Conservation (phyloP, 2,329 filamentous ascomycete species). For the Microdochium trichocladiopsis region DNA sequence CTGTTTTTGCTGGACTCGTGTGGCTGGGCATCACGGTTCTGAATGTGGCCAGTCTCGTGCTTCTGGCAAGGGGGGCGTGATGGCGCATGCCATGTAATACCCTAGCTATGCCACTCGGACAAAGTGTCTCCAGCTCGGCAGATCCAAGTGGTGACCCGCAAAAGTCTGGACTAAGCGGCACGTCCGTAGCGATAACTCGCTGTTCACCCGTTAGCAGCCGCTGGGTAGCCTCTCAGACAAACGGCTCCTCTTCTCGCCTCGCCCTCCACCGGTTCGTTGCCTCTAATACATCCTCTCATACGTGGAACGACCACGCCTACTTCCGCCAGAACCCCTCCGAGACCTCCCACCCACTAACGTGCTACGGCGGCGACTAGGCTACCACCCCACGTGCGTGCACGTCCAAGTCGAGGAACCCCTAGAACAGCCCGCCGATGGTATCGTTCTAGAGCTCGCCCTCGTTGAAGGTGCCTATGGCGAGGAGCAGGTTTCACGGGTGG, state of each 20-base stretch:
- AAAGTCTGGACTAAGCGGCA: too few species aligned
- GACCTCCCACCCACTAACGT: slow-evolving; percentile 30
- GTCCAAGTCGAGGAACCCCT: slow-evolving; percentile 34
- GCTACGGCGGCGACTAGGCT: slow-evolving; percentile 33
- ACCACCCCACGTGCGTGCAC: slow-evolving; percentile 29
- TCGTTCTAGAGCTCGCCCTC: slow-evolving; percentile 35
- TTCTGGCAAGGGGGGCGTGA: too few species aligned
- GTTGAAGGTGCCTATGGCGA: slow-evolving; percentile 25
- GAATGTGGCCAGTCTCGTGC: slow-evolving; percentile 48
- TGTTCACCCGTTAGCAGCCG: too few species aligned
- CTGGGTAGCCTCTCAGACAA: slow-evolving; percentile 10
- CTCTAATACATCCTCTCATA: slow-evolving; percentile 16
- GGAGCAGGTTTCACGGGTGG: slow-evolving; percentile 29
- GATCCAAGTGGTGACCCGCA: too few species aligned
- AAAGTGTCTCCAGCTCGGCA: too few species aligned
- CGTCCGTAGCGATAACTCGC: too few species aligned
- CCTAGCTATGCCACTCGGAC: too few species aligned
- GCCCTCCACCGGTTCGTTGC: slow-evolving; percentile 27
- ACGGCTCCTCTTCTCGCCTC: slow-evolving; percentile 21
- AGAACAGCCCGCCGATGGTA: slow-evolving; percentile 31
- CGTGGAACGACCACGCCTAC: slow-evolving; percentile 24
- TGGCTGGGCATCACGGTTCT: slow-evolving; percentile 70
- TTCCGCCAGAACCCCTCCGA: slow-evolving; percentile 30
- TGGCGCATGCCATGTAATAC: too few species aligned
- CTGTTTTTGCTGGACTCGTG: slow-evolving; percentile 47